Evolutionary conservation across 306 rosid genomes (phyloP), one percentile per base, ranked within the genome.

Genomic region (Trifolium pratense): DNA sequence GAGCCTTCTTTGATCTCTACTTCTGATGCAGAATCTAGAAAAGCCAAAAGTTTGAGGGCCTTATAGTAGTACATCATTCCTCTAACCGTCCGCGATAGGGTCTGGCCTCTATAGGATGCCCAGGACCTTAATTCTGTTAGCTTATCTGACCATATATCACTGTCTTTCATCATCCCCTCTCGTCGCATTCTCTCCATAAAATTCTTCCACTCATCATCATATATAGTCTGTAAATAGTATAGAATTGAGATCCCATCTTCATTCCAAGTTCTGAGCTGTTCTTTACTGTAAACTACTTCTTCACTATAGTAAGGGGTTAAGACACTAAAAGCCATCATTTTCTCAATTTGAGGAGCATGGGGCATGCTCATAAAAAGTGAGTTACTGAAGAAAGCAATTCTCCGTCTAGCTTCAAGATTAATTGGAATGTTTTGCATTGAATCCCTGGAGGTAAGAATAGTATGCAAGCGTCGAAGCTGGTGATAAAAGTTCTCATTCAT

Each of bases 61-160:
- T 92, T 86, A 72, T 86, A 88, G 75, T 93, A 89, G 80, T 91
- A 93, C 96, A 93, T 93, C 97, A 91, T 93, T 80, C 98, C 98
- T 81, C 98, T 85, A 52, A 91, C 97, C 6, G 98, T 93, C 49
- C 92, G 80, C 0, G 92, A 71, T 31, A 93, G 94, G 37, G 98
- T 93, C 80, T 91, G 98, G 34, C 98, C 98, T 68, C 98, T 82
- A 75, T 80, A 88, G 62, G 98, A 91, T 7, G 97, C 97, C 98
- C 98, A 93, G 26, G 78, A 91, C 89, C 98, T 91, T 63, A 93
- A 85, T 64, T 91, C 96, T 83, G 82, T 81, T 58, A 91, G 71
- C 82, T 87, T 91, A 3, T 82, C 84, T 39, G 92, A 85, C 98
- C 98, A 93, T 64, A 93, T 79, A 53, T 93, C 98, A 36, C 64